Evolutionary conservation across 1,139 yeast species (phyloP).

Genomic region (Debaryomyces robertsiae): DNA sequence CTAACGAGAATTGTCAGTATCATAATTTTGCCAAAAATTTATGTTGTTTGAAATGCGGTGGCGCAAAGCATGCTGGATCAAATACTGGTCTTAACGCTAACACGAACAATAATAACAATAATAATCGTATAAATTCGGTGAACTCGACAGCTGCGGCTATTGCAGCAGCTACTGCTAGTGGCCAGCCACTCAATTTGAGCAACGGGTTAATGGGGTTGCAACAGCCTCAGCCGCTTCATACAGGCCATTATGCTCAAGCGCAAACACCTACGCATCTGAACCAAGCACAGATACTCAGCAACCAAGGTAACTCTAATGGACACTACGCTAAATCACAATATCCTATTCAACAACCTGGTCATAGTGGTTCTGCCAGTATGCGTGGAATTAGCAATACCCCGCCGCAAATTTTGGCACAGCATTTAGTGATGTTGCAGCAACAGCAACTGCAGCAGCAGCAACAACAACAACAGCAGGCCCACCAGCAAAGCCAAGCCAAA

Average conservation of each 20-base stretch:
- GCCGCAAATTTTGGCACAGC: conserved; percentile 23
- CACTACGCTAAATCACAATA: conserved; percentile 10
- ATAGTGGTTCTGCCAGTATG: conserved; percentile 15
- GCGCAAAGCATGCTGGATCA: conserved; percentile 60
- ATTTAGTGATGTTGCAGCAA: conserved; percentile 24
- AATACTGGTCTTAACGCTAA: conserved; percentile 22
- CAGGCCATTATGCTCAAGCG: conserved; percentile 15
- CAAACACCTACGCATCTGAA: conserved; percentile 10
- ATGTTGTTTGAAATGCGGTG: conserved; percentile 85
- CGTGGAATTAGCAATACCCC: conserved; percentile 25
- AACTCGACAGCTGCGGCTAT: conserved; percentile 54
- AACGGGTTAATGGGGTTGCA: conserved; percentile 32
- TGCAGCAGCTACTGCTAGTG: conserved; percentile 58
- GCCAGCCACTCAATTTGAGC: conserved; percentile 46
- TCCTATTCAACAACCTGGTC: conserved; percentile 13
- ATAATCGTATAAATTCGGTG: conserved; percentile 32
- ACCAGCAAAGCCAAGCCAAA: conserved; percentile 18
- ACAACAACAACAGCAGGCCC: conserved; percentile 12
- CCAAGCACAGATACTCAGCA: conserved; percentile 4
- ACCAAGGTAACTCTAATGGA: conserved; percentile 6
- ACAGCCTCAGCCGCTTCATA: conserved; percentile 33
- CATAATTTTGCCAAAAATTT: conserved; percentile 94
- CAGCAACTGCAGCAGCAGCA: conserved; percentile 20
- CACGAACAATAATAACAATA: conserved; percentile 9
- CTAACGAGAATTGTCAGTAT: conserved; percentile 73